Base-by-base conservation (phyloP, 2,329 filamentous ascomycete genomes). In the Paracorniculantispora psalliotae region DNA sequence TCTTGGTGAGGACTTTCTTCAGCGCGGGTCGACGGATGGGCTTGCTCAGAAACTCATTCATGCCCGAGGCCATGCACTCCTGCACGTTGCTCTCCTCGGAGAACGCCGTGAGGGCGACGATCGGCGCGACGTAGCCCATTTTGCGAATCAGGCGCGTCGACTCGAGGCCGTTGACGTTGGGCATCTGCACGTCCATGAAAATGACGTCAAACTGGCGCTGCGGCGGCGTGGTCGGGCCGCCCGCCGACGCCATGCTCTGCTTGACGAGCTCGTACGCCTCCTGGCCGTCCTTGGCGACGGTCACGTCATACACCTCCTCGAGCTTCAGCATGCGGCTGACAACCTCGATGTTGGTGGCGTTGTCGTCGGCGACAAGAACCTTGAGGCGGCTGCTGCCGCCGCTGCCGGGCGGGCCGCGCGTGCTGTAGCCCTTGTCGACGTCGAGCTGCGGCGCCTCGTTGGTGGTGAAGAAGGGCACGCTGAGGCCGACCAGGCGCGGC, bases 151-250 rank as follows among this genome's bases (percentile, higher is more conserved):
- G 78, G 8, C 89, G 84, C 1, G 92, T 96, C 50, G 89, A 92
- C 70, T 96, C 88, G 26, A 97, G 77, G 2, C 92, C 92, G 68
- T 96, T 92, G 15, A 97, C 81, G 63, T 94, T 96, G 4, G 92
- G 92, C 92, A 97, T 97, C 74, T 90, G 91, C 12, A 96, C 88
- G 67, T 97, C 92, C 92, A 96, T 97, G 69, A 96, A 94, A 63
- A 97, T 93, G 33, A 97, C 79, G 65, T 96, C 91, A 69, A 93
- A 96, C 2, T 82, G 82, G 58, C 83, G 79, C 55, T 87, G 82
- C 59, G 82, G 47, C 28, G 48, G 47, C 79, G 55, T 87, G 82
- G 33, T 82, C 82, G 54, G 87, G 10, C 28, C 3, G n/a, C 26
- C 35, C 4, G 50, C 35, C 49, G 21, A 25, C n/a, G 19, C 84